Conservation (phyloP, 2,329 filamentous ascomycete genomes). For the Chalaropsis ovoidea region DNA sequence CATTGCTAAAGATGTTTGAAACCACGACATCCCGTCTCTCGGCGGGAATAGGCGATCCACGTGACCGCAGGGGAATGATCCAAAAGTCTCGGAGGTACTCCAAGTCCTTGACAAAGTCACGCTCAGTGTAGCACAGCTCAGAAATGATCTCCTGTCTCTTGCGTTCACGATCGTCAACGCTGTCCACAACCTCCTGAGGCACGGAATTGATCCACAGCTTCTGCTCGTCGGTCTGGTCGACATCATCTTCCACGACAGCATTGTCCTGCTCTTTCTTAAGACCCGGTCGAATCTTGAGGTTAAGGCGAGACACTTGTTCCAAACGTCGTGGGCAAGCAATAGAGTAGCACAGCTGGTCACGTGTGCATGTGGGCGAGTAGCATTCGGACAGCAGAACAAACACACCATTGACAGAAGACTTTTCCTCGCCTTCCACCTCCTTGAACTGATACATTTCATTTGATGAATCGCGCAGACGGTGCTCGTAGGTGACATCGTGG, state of each 20-base stretch:
- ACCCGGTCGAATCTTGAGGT: slow-evolving; percentile 84
- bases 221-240: slow-evolving; percentile 80
- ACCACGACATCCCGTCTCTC: slow-evolving; percentile 83
- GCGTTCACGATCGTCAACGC: slow-evolving; percentile 81
- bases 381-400: slow-evolving; percentile 95
- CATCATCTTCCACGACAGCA: slow-evolving; percentile 63
- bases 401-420: slow-evolving; percentile 73
- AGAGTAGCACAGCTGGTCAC: slow-evolving; percentile 92
- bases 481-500: slow-evolving; percentile 97
- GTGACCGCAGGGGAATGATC: slow-evolving; percentile 81
- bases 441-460: slow-evolving; percentile 88
- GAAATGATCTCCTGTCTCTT: slow-evolving; percentile 97
- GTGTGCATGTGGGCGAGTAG: slow-evolving; percentile 93
- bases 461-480: slow-evolving; percentile 84
- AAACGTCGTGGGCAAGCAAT: slow-evolving; percentile 89
- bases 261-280: slow-evolving; percentile 55
- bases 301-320: slow-evolving; percentile 88
- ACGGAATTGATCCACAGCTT: slow-evolving; percentile 99
- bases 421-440: slow-evolving; percentile 63
- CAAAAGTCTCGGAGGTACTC: slow-evolving; percentile 98
- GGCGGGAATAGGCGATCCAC: slow-evolving; percentile 77
- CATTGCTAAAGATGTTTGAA: slow-evolving; percentile 89
- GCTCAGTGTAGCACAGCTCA: slow-evolving; percentile 95
- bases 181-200: slow-evolving; percentile 85
- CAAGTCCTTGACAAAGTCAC: slow-evolving; percentile 97